These are phyloP conservation scores for Sporisorium exsertum DNA, from an alignment of 1,284 basidiomycete species.

Conservation along the genomic window DNA sequence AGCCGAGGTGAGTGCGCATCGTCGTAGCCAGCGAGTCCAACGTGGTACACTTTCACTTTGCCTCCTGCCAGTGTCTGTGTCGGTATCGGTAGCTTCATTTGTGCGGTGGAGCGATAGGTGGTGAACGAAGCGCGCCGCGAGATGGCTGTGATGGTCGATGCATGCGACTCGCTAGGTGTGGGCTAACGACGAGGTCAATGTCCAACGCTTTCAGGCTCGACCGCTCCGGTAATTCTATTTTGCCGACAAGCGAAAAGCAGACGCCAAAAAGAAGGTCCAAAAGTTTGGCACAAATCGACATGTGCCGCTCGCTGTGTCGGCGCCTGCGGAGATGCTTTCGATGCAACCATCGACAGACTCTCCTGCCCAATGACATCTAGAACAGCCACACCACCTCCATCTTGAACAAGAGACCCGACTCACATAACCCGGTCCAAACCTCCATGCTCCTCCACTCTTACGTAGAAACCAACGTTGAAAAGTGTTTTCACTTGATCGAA, in stretches of 20 bases:
- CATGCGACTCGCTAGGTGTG: neutral
- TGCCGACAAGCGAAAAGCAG: conserved; percentile 8
- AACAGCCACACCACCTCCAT: no score
- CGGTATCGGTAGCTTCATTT: conserved; percentile 11
- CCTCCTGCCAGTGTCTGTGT: conserved; percentile 20
- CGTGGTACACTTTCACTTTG: conserved; percentile 37
- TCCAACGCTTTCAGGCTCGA: no score
- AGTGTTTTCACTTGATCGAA: no score
- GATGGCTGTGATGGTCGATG: no score
- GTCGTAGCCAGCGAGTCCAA: conserved; percentile 17
- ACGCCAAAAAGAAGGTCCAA: neutral
- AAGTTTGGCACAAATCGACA: neutral
- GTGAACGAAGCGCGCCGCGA: no score
- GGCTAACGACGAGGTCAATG: neutral
- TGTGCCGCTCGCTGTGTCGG: neutral
- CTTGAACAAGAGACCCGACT: no score
- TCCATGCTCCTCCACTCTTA: no score
- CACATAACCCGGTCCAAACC: neutral
- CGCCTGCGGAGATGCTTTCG: no score
- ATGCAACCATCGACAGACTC: no score
- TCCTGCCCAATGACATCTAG: no score
- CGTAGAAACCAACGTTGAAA: no score
- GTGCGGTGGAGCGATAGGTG: neutral
- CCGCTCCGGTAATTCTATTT: conserved; percentile 7
- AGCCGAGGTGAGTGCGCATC: conserved; percentile 25